A percentile compares a stretch with the other conserved stretches of the same genome.
Evolutionary conservation across 805 yeast species (phyloP).

Genomic region (Candida morakotiae): DNA sequence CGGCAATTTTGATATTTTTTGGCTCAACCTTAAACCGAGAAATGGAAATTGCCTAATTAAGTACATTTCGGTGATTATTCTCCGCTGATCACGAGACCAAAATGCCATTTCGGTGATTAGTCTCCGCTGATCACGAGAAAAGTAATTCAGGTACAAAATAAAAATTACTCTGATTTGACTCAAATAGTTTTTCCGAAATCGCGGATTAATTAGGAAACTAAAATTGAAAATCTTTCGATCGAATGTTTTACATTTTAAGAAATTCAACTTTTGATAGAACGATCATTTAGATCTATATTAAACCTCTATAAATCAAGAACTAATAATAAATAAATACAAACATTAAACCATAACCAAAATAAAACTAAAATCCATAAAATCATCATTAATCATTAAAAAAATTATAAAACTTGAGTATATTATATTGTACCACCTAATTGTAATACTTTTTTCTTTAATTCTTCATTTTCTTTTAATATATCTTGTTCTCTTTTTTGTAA

Average conservation of each 20-base stretch:
- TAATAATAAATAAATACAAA: neutral
- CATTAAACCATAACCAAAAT: conserved; percentile 1
- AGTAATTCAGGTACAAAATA: neutral
- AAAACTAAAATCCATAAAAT: conserved; percentile 1
- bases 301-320: neutral
- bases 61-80: no score
- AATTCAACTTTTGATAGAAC: no score
- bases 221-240: neutral
- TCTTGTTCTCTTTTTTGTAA: conserved; percentile 48
- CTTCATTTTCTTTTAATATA: conserved; percentile 25
- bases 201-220: neutral
- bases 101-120: no score
- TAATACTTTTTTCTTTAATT: conserved; percentile 18
- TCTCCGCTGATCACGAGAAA: no score
- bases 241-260: neutral
- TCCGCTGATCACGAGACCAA: no score
- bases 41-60: no score
- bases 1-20: neutral
- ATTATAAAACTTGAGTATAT: neutral
- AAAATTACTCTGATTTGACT: no score
- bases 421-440: conserved; percentile 11
- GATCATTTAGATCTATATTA: no score
- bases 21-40: no score
- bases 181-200: neutral
- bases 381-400: neutral